phyloP scores from a whole-genome alignment of 108 stramenopile genomes.

The Aureococcus anophagefferens region DNA sequence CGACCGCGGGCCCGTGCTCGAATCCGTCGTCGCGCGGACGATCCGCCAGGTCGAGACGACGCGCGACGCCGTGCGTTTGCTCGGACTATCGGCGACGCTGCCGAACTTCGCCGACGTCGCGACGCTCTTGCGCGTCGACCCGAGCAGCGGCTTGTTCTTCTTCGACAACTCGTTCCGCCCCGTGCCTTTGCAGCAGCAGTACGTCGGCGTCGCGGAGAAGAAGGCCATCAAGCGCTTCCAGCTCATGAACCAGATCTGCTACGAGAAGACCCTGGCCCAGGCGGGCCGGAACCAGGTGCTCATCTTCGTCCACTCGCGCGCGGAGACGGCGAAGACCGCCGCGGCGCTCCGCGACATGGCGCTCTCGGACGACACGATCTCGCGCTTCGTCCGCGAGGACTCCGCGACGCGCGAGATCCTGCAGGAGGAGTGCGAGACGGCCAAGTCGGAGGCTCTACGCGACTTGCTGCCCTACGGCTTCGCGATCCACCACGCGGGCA shows the following conservation, averaged over 20 bases:
- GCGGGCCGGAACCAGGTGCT: conserved; percentile 83
- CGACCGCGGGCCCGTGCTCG: conserved; percentile 94
- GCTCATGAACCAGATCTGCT: conserved; percentile 97
- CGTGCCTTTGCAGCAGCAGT: conserved; percentile 98
- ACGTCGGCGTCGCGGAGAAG: conserved; percentile 93
- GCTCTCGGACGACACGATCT: conserved; percentile 71
- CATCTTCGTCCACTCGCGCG: conserved; percentile 96
- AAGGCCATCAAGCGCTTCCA: conserved; percentile 95
- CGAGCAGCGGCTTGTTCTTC: conserved; percentile 92
- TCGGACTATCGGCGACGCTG: conserved; percentile 95
- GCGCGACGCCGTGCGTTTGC: conserved; percentile 79
- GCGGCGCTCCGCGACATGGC: conserved; percentile 90
- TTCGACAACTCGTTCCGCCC: conserved; percentile 98
- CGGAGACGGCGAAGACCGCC: conserved; percentile 94
- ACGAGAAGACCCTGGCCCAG: conserved; percentile 83
- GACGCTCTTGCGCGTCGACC: conserved; percentile 89
- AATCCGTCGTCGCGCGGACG: conserved; percentile 87
- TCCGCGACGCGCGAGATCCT: conserved; percentile 84
- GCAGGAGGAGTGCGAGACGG: conserved; percentile 63
- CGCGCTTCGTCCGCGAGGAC: conserved; percentile 75
- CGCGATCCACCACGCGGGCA: conserved; percentile 97
- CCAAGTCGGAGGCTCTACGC: conserved; percentile 81
- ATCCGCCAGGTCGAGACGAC: conserved; percentile 91
- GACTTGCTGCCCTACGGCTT: conserved; percentile 91
- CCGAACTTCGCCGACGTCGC: conserved; percentile 99